phyloP scores from a whole-genome alignment of 306 rosid genomes.

The Quercus glauca region DNA sequence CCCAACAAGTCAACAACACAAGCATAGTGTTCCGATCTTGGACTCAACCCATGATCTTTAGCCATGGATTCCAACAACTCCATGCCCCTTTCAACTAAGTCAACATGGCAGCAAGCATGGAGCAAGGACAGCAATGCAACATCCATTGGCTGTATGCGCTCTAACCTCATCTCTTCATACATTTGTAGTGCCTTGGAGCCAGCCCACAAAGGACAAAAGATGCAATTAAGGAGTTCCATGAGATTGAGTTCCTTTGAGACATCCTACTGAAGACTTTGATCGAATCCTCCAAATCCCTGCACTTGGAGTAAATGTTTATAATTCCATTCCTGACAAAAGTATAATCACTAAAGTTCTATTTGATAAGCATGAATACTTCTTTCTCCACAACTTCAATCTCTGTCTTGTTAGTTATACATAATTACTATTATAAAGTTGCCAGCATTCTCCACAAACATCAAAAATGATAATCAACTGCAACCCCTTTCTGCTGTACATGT shows the following conservation, averaged over 20 bases:
- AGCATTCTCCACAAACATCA: too few relatives aligned
- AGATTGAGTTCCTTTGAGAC: constrained; percentile 54
- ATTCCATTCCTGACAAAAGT: constrained; percentile 78
- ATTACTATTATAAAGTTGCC: constrained; percentile 41
- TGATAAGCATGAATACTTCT: constrained; percentile 62
- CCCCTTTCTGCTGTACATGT: too few relatives aligned
- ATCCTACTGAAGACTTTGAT: constrained; percentile 49
- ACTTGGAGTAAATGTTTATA: constrained; percentile 87
- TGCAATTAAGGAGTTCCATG: constrained; percentile 91
- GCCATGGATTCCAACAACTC: constrained; percentile 68
- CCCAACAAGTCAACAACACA: constrained; percentile 91
- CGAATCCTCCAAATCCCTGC: constrained; percentile 67
- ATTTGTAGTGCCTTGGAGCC: constrained; percentile 60
- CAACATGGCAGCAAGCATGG: constrained; percentile 89
- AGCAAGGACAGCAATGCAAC: constrained; percentile 79
- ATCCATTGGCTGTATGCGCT: constrained; percentile 53
- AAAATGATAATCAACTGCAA: too few relatives aligned
- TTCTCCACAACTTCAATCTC: constrained; percentile 69
- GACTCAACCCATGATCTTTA: constrained; percentile 56
- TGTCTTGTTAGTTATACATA: constrained; percentile 12
- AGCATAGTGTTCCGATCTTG: constrained; percentile 71
- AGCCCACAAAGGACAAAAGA: constrained; percentile 80
- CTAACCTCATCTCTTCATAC: constrained; percentile 57
- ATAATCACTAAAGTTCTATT: constrained; percentile 56
- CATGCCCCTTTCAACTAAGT: constrained; percentile 74